These are phyloP conservation scores for Xylaria sp. DNA, from an alignment of 2,329 filamentous ascomycete genomes.

Conservation along the genomic window DNA sequence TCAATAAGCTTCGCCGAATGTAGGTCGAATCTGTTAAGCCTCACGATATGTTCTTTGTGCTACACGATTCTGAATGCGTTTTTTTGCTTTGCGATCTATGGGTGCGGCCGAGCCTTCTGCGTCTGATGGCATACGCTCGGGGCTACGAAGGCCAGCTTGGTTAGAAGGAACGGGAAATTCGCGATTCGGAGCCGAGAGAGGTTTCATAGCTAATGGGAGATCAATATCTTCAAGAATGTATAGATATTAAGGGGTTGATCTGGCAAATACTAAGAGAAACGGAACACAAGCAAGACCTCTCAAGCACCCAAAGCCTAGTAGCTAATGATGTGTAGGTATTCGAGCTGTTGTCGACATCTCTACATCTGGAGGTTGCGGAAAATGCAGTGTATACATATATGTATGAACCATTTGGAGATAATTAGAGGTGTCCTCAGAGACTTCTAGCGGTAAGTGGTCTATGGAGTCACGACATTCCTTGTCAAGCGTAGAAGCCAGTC, in stretches of 20 bases:
- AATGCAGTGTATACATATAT: slow-evolving; percentile 14
- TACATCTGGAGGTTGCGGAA: background rate
- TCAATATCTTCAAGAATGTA: background rate
- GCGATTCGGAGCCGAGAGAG: background rate
- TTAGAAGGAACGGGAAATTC: background rate
- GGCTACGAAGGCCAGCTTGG: background rate
- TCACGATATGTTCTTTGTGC: slow-evolving; percentile 32
- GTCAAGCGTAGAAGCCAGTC: background rate
- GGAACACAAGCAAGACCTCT: background rate
- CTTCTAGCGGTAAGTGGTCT: background rate
- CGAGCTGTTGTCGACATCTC: slow-evolving; percentile 1
- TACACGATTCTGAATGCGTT: slow-evolving; percentile 29
- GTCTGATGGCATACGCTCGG: background rate
- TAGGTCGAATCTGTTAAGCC: background rate
- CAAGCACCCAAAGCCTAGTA: background rate
- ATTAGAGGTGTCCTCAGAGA: background rate
- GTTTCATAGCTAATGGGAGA: slow-evolving; percentile 4
- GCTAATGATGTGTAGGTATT: background rate
- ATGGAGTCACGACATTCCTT: background rate
- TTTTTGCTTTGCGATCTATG: slow-evolving; percentile 28
- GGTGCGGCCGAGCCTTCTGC: slow-evolving; percentile 15
- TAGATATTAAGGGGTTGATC: background rate
- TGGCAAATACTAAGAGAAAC: background rate
- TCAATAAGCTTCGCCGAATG: slow-evolving; percentile 11
- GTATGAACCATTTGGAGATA: background rate